Evolutionary conservation across 345 rosid species (phyloP).

Genomic region (Hibiscus trionum): DNA sequence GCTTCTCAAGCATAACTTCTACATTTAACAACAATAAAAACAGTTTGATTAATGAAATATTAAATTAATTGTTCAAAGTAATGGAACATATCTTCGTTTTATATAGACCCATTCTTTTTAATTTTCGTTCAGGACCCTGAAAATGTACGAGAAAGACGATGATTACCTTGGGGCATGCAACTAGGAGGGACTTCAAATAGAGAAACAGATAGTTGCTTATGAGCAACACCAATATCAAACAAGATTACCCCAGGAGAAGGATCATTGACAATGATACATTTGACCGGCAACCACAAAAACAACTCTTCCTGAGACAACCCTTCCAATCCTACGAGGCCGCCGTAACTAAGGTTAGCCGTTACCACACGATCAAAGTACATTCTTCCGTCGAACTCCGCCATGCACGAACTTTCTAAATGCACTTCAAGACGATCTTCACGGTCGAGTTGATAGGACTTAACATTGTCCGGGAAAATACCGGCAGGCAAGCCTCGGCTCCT

Average conservation of each 20-base stretch:
- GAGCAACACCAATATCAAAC: conserved; percentile 79
- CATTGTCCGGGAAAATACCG: conserved; percentile 67
- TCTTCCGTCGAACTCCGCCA: conserved; percentile 66
- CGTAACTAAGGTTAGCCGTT: conserved; percentile 73
- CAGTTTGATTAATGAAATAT: too few relatives aligned
- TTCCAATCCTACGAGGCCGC: conserved; percentile 69
- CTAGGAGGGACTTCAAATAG: conserved; percentile 86
- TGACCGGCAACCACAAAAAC: conserved; percentile 80
- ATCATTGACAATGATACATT: conserved; percentile 66
- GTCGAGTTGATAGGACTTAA: conserved; percentile 46
- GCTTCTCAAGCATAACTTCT: conserved; percentile 30
- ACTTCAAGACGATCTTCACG: conserved; percentile 55
- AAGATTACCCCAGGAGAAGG: conserved; percentile 74
- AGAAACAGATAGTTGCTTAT: conserved; percentile 70
- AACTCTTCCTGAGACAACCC: conserved; percentile 79
- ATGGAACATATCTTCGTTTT: too few relatives aligned
- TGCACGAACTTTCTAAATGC: conserved; percentile 53
- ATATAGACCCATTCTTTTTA: too few relatives aligned
- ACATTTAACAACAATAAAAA: conserved; percentile 6
- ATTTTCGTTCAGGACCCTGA: background rate
- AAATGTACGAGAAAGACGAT: background rate
- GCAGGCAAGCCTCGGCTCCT: conserved; percentile 73
- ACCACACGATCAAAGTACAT: conserved; percentile 62
- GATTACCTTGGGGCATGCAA: conserved; percentile 54
- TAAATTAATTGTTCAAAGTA: too few relatives aligned